Percentiles rank a stretch among this genome's conserved stretches.
Conservation (phyloP, 2,329 filamentous ascomycete genomes). For the Aspergillus sp. region DNA sequence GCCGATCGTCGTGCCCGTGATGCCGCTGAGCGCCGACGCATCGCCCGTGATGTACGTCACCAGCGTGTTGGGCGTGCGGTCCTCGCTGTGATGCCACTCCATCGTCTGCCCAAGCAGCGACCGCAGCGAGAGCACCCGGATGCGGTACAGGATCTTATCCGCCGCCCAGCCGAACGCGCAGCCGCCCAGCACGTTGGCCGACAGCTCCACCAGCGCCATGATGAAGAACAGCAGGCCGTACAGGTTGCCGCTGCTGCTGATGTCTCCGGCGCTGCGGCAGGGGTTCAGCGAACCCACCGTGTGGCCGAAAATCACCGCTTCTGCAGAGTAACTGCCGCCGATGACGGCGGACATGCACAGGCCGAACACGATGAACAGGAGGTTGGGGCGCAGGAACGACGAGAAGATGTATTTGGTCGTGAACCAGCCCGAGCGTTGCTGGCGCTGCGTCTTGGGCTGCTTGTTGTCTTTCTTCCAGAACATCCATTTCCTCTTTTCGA, state of each 20-base stretch:
- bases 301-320: constrained; percentile 52
- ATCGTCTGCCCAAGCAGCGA: constrained; percentile 57
- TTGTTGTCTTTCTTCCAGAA: constrained; percentile 1
- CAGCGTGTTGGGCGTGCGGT: constrained; percentile 52
- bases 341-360: constrained; percentile 48
- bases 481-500: not conserved
- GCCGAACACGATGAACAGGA: constrained; percentile 39
- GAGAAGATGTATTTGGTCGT: constrained; percentile 22
- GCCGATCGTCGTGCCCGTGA: constrained; percentile 63
- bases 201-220: constrained; percentile 49
- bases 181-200: constrained; percentile 54
- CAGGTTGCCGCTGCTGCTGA: constrained; percentile 44
- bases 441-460: constrained; percentile 4
- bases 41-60: constrained; percentile 63
- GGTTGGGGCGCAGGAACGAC: constrained; percentile 37
- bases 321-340: constrained; percentile 48
- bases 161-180: constrained; percentile 50
- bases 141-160: constrained; percentile 55
- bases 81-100: constrained; percentile 60
- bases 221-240: constrained; percentile 53
- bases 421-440: constrained; percentile 15
- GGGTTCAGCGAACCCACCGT: constrained; percentile 49
- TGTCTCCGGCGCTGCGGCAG: constrained; percentile 42
- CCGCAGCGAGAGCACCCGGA: constrained; percentile 55
- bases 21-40: constrained; percentile 55